Base-by-base conservation (phyloP, 371 early-diverging fungal genomes). In the Massospora cicadina region DNA sequence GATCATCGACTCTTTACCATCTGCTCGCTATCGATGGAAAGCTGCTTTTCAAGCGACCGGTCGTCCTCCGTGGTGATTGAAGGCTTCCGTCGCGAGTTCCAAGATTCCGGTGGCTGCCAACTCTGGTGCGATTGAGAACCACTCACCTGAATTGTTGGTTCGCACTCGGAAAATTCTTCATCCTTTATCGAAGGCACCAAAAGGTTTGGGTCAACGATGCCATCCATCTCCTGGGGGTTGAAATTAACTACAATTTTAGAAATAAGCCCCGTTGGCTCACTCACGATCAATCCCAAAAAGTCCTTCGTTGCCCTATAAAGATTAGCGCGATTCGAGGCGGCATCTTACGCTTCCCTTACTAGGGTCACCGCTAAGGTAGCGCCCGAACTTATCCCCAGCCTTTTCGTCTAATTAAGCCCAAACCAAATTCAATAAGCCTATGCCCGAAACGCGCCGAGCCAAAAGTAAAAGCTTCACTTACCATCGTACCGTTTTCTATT, bases 351-450 rank as follows among this genome's bases (percentile, higher is more conserved):
- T 2, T n/a, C n/a, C 27, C 24, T 30, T 7, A 33, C 21, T 26
- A 2, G 62, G 53, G 21, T 43, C 43, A 5, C 43, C 43, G n/a
- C 60, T 33, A 62, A 33, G 25, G 25, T 21, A 62, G 13, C 62
- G 31, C 26, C 43, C 33, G 53, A 25, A 25, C 10, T 33, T 62
- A n/a, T 62, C 62, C 13, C 21, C 43, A 17, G 43, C 21, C 43
- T 62, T 62, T 62, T 62, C 62, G 12, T 62, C 62, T 62, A 31
- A 29, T 12, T 23, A 33, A n/a, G n/a, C n/a, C n/a, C n/a, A n/a
- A n/a, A n/a, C n/a, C n/a, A n/a, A n/a, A n/a, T n/a, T n/a, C n/a
- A n/a, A n/a, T n/a, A n/a, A n/a, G n/a, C n/a, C n/a, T n/a, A n/a
- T n/a, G n/a, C n/a, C n/a, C n/a, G n/a, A n/a, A n/a, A n/a, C n/a